Conservation (phyloP, 306 rosid genomes). For the Cicer bijugum region DNA sequence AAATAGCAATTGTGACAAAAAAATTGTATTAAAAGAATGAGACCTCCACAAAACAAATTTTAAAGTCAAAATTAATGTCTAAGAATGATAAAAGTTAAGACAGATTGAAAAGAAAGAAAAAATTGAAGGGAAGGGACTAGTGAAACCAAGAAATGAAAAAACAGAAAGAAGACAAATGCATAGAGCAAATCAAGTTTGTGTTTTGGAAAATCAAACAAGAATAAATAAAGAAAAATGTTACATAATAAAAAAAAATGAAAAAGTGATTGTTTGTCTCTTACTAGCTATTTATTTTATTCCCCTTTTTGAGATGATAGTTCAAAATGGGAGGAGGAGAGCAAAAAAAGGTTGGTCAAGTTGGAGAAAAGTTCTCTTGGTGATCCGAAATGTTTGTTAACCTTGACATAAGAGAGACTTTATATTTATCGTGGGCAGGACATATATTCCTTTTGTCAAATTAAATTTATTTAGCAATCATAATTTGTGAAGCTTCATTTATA, state of each 20-base stretch:
- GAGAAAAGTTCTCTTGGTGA: conserved; percentile 26
- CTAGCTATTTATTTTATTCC: conserved; percentile 12
- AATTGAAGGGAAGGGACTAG: neutral
- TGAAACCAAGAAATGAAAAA: neutral
- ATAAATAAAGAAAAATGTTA: conserved; percentile 21
- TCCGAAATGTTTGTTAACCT: conserved; percentile 28
- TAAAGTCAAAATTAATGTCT: neutral
- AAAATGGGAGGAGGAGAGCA: conserved; percentile 30
- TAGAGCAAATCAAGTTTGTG: neutral
- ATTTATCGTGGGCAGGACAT: no score
- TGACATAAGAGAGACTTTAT: no score
- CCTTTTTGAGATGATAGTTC: conserved; percentile 4
- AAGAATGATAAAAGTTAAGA: neutral
- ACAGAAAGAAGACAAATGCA: neutral
- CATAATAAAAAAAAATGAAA: conserved; percentile 6
- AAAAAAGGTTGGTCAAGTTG: neutral
- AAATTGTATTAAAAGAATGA: neutral
- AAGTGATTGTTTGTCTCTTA: conserved; percentile 19
- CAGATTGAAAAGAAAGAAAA: neutral
- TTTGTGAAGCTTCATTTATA: no score
- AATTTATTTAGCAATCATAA: no score
- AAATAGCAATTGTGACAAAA: neutral
- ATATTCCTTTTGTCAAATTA: no score
- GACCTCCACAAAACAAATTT: neutral
- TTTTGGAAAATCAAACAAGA: conserved; percentile 14